Evolutionary conservation across 1,284 basidiomycete species (phyloP).

Genomic region (Irpex rosettiformis): DNA sequence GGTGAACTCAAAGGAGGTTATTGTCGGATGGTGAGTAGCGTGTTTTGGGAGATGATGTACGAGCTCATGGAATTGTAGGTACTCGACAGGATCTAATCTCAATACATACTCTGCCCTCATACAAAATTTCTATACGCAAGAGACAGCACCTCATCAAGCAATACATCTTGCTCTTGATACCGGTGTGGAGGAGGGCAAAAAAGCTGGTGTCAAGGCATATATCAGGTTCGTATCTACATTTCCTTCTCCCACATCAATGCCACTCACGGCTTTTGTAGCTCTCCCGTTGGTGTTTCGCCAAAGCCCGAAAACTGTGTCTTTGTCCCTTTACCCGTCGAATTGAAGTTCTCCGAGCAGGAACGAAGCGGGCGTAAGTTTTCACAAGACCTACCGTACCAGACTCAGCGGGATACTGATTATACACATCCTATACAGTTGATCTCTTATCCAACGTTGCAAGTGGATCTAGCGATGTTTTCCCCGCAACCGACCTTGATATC

Average conservation of each 20-base stretch:
- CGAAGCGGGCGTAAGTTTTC: slow-evolving; percentile 73
- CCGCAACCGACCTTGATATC: slow-evolving; percentile 59
- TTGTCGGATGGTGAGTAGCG: slow-evolving; percentile 80
- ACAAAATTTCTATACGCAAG: slow-evolving; percentile 96
- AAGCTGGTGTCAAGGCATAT: slow-evolving; percentile 85
- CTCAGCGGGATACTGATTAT: not conserved
- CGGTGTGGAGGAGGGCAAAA: slow-evolving; percentile 65
- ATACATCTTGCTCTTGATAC: slow-evolving; percentile 95
- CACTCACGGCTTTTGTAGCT: slow-evolving; percentile 39
- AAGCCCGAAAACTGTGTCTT: slow-evolving; percentile 94
- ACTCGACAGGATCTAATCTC: slow-evolving; percentile 85
- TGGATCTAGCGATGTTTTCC: slow-evolving; percentile 45
- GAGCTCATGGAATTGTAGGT: slow-evolving; percentile 46
- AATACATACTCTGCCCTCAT: slow-evolving; percentile 97
- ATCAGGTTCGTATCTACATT: slow-evolving; percentile 57
- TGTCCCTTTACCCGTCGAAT: slow-evolving; percentile 79
- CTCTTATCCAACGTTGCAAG: slow-evolving; percentile 53
- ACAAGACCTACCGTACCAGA: too few species aligned
- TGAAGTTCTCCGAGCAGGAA: slow-evolving; percentile 81
- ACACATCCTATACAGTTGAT: slow-evolving; percentile 54
- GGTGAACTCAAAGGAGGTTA: slow-evolving; percentile 82
- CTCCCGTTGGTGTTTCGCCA: slow-evolving; percentile 80
- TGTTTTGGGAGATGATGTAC: slow-evolving; percentile 8
- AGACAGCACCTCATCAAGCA: slow-evolving; percentile 86
- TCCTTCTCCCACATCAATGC: not conserved